Evolutionary conservation across 2,329 filamentous ascomycete genomes (phyloP), one percentile per base, ranked within the genome.

Genomic region (Zymoseptoria pseudotritici): DNA sequence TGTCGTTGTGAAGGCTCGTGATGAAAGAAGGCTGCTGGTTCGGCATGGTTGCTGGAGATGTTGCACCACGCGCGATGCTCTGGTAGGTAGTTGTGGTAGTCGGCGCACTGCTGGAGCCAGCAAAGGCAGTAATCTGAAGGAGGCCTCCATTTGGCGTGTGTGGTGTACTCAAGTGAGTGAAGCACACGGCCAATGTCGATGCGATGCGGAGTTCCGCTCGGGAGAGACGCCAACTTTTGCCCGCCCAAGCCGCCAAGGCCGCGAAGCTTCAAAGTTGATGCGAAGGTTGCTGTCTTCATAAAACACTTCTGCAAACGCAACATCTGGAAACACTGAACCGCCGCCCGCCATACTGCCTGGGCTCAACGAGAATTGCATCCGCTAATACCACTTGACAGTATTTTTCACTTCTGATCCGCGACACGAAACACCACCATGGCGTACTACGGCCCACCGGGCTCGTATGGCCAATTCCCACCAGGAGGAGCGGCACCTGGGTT

Each of bases 381-480:
- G 24, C 31, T 26, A 46, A 54, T 8, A 31, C 31, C 53, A 13
- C 29, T 26, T n/a, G 10, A 21, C 53, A 26, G 9, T n/a, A 36
- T 42, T n/a, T 4, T 51, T 53, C 49, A 19, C 21, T 24, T 6
- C 17, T 46, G 13, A 46, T 46, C 7, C 17, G 13, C 36, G 36
- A n/a, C 36, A 17, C 36, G 36, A 46, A 13, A 46, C 54, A 50
- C n/a, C 31, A 22, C 6, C 46, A 74, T 74, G 72, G 70, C 72
- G 53, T 72, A 70, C 67, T 71, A 71, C 59, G 72, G 72, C 55
- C 65, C 65, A 60, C 74, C 77, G 71, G 79, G 82, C 64, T 83
- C 84, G 54, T 96, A 91, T 79, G 89, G 87, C 70, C 82, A 60
- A 36, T 65, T 84, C 60, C 87, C 89, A 70, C 89, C 89, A 56